Evolutionary conservation across 2,329 filamentous ascomycete genomes (phyloP), one percentile per base, ranked within the genome.

Genomic region (Pochonia chlamydosporia): DNA sequence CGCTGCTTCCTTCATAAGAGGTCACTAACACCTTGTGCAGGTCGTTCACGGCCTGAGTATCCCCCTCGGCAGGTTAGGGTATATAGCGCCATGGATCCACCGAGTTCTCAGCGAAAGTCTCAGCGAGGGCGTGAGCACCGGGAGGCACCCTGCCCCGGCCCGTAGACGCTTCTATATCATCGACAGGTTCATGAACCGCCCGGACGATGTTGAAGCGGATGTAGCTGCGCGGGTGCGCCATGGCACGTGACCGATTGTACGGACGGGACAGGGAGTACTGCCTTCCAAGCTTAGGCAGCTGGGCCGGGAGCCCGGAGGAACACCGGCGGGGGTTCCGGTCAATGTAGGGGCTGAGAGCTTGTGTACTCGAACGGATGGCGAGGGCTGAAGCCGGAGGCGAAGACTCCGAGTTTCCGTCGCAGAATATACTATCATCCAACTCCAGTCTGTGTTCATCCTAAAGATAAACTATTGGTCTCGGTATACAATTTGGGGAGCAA

Each of bases 21-120:
- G n/a, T n/a, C n/a, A n/a, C n/a, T 40, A 11, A 8, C n/a, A n/a
- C n/a, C n/a, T n/a, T n/a, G n/a, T n/a, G 11, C 11, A 66, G 63
- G 69, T 91, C 35, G 84, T 93, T 3, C 89, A 95, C 56, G 89
- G 89, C 6, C 71, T 95, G 2, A 89, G 83, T 43, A 88, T 95
- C 11, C 90, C 90, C 0, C 65, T 95, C 2, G 84, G 82, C 0
- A 89, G 87, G 59, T 65, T 89, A 0, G 75, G 75, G 3, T 70
- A 74, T 54, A 79, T 83, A 49, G 70, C 87, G 0, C 84, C 84
- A 0, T 85, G 82, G 0, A 63, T 89, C 68, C 60, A 59, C 30
- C 59, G 61, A 3, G 59, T 60, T 0, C 40, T 62, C 4, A 62
- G 58, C 9, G 55, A 63, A 26, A 59, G 23, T 40, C 21, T 45